Conservation (phyloP, 2,329 filamentous ascomycete species). For the Parastagonospora avenae region DNA sequence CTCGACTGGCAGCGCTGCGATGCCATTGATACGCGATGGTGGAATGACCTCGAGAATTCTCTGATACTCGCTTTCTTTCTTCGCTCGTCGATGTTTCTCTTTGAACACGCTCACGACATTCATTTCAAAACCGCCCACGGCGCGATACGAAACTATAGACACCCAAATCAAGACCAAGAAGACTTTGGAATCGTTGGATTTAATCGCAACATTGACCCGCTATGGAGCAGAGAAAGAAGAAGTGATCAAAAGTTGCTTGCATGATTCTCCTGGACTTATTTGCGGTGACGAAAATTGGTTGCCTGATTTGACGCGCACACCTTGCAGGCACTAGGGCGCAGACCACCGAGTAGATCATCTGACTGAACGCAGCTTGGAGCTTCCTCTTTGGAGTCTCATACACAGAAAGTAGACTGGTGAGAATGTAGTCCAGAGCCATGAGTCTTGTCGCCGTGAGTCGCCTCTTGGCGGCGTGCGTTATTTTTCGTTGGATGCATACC, state of each 20-base stretch:
- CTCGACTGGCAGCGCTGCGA: slow-evolving; percentile 2
- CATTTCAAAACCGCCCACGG: not conserved
- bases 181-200: not conserved
- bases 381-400: no score
- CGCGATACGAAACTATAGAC: not conserved
- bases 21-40: not conserved
- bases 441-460: no score
- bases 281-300: not conserved
- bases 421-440: no score
- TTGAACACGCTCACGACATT: slow-evolving; percentile 3
- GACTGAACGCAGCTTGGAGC: no score
- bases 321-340: no score
- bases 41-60: not conserved
- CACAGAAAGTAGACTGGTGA: no score
- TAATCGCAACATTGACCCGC: not conserved
- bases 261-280: not conserved
- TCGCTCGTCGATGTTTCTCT: not conserved
- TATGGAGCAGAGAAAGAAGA: not conserved
- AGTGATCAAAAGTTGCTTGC: no score
- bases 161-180: not conserved
- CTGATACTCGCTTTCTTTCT: not conserved
- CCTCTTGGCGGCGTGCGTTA: no score
- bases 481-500: no score
- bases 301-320: slow-evolving; percentile 1
- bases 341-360: no score